phyloP scores from a whole-genome alignment of 2,329 filamentous ascomycete species.

The Alternaria sp. region DNA sequence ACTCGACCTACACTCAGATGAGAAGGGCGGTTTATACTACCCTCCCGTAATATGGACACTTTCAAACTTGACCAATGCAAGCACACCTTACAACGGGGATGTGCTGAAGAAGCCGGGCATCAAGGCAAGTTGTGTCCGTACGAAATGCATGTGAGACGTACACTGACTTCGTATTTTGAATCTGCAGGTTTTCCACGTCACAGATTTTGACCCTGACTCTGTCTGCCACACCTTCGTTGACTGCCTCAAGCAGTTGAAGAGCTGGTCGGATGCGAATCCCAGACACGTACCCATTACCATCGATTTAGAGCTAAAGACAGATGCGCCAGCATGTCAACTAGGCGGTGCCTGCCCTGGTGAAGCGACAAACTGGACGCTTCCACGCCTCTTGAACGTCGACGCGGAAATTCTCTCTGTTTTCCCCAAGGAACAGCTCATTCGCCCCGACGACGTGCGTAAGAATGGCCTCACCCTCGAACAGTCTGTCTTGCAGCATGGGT shows the following conservation, averaged over 20 bases:
- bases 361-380: constrained; percentile 56
- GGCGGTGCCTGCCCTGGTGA: constrained; percentile 52
- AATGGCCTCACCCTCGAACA: constrained; percentile 56
- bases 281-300: constrained; percentile 59
- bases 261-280: constrained; percentile 57
- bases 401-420: constrained; percentile 59
- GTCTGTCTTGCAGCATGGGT: constrained; percentile 58
- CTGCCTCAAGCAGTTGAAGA: constrained; percentile 56
- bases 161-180: no score
- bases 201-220: constrained; percentile 58
- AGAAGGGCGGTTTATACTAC: constrained; percentile 59
- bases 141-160: no score
- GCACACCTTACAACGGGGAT: constrained; percentile 51
- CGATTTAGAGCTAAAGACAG: constrained; percentile 61
- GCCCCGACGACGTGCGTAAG: constrained; percentile 58
- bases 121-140: constrained; percentile 25
- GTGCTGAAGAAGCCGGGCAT: constrained; percentile 55
- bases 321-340: constrained; percentile 44
- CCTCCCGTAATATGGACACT: constrained; percentile 55
- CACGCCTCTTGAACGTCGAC: constrained; percentile 56
- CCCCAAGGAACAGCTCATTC: constrained; percentile 53
- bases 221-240: constrained; percentile 58
- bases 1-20: constrained; percentile 61
- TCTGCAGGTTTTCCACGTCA: constrained; percentile 59
- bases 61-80: constrained; percentile 52